Base-by-base conservation (phyloP, 345 rosid species). In the Eutrema japonicum region DNA sequence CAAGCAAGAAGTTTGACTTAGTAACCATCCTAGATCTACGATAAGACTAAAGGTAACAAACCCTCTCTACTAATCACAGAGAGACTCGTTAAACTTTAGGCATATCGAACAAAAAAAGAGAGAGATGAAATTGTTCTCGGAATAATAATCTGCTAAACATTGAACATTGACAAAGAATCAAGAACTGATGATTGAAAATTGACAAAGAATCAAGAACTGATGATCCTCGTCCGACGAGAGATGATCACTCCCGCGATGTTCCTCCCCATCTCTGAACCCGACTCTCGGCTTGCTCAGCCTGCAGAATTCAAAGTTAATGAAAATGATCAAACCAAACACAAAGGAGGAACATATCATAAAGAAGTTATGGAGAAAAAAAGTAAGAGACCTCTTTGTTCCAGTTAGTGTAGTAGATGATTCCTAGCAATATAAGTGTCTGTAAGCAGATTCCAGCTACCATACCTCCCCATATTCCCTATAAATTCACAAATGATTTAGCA, bases 401-500 rank as follows among this genome's bases (percentile, higher is more conserved):
- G 76, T 91, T 88, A 48, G 96, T 93, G 40, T 77, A 8, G 68
- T 89, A 83, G 55, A 90, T 85, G 49, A 93, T 55, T 38, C 85
- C 72, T 56, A 91, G 68, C 79, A 91, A 78, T 70, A 85, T 85
- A 48, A 88, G 5, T 54, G 96, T 93, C 66, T 93, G 98, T 73
- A 93, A 72, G 48, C 74, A 73, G 35, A 91, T 85, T 50, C 98
- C 98, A 56, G 87, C 96, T 7, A 89, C 86, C 97, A 91, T 89
- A n/a, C 98, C 98, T 29, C 91, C 85, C 98, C 98, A 93, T 55
- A 93, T 84, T 49, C 98, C 98, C 98, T 93, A 85, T 77, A 81
- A 49, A 2, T 45, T 7, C 2, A 69, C 22, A 0, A 59, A 64
- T 40, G 6, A 33, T 4, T 70, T 37, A 45, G 36, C 13, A 59